These are phyloP conservation scores for Podaxis carcinomalis DNA, from an alignment of 768 basidiomycete species.

Conservation along the genomic window DNA sequence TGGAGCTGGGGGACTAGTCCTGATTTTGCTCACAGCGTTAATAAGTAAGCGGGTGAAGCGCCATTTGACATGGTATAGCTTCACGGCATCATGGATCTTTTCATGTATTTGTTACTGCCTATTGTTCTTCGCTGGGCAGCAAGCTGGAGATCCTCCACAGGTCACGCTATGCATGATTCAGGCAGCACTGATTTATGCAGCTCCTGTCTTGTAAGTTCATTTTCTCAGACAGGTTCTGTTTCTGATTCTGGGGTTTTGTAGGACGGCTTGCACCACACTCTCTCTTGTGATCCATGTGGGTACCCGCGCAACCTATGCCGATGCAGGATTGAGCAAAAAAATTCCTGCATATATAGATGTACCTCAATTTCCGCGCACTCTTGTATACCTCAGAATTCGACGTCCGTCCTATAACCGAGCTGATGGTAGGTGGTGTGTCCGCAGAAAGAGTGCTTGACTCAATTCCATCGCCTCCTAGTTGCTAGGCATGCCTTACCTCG, in stretches of 20 bases:
- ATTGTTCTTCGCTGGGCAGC: constrained; percentile 26
- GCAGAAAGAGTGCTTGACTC: not conserved
- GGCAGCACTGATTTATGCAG: constrained; percentile 26
- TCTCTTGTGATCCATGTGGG: constrained; percentile 24
- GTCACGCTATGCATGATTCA: constrained; percentile 24
- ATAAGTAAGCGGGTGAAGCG: constrained; percentile 23
- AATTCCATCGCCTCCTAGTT: constrained; percentile 16
- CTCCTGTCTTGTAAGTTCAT: constrained; percentile 22
- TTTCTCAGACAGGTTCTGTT: not conserved
- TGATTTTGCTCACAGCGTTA: constrained; percentile 24
- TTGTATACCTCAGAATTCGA: constrained; percentile 15
- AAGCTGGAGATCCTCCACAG: constrained; percentile 19
- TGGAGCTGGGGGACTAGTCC: constrained; percentile 19
- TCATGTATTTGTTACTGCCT: constrained; percentile 27
- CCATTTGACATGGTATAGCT: constrained; percentile 30
- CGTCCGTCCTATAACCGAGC: constrained; percentile 15
- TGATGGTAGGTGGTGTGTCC: constrained; percentile 16
- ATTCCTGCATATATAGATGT: constrained; percentile 17
- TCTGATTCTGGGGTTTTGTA: constrained; percentile 2
- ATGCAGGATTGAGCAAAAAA: not conserved
- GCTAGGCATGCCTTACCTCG: constrained; percentile 20
- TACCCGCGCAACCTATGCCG: not conserved
- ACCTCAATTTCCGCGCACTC: constrained; percentile 22
- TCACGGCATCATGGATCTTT: constrained; percentile 26
- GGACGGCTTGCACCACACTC: constrained; percentile 25